Base-by-base conservation (phyloP, 495 filamentous ascomycete species). In the Parathielavia appendiculata region DNA sequence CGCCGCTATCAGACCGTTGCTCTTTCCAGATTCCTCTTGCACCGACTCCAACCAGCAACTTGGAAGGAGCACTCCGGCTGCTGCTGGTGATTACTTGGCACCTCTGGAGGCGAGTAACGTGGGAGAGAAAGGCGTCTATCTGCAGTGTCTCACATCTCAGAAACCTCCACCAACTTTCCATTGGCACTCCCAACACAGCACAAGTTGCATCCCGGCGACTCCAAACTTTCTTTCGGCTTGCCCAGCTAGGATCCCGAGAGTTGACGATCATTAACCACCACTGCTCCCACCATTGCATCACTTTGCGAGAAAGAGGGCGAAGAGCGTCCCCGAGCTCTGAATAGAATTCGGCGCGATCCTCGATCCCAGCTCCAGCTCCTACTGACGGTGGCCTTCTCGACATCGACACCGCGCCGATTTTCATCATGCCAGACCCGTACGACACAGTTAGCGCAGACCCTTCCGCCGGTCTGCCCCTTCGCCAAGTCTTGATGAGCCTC, bases 401-500 rank as follows among this genome's bases (percentile, higher is more conserved):
- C 16, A 19, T 40, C 30, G 17, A 58, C 39, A 19, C 1, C 5
- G 16, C 45, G 12, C 41, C 34, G 17, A 16, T 14, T 51, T 36
- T 20, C 50, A 44, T 39, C 32, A 71, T 71, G 62, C 36, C 54
- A 10, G 47, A 62, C 51, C 62, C 57, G 23, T 55, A 57, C 58
- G 58, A 64, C 49, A 35, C 34, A 35, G 46, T 51, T 39, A 26
- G 51, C 43, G 54, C 56, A 23, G 43, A 58, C 10, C 41, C 34
- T 46, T 39, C 54, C 10, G 49, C 50, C 30, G 58, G 54, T n/a
- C 22, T 45, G 16, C 39, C 48, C 26, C 12, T 58, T 26, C 54
- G 57, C 17, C 56, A 61, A 20, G 59, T 60, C 35, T 63, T 74
- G n/a, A 43, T 61, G 12, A 66, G 62, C 41, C 69, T 83, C 23